Evolutionary conservation across 2,329 filamentous ascomycete genomes (phyloP).

Genomic region (Pezizomycotina sp.): DNA sequence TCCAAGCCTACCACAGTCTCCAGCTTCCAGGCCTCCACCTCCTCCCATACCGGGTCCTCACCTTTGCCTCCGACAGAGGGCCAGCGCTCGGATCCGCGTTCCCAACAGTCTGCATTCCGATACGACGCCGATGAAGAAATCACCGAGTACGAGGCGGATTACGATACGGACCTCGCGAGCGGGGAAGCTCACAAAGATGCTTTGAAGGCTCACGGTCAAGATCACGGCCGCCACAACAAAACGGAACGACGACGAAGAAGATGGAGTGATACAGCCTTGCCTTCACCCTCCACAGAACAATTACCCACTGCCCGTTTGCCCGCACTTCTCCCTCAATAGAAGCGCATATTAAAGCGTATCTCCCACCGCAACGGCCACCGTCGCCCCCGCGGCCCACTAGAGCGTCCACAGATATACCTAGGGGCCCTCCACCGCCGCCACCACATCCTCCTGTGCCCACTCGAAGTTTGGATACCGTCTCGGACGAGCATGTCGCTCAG

Average conservation of each 20-base stretch:
- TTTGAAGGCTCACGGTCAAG: constrained; percentile 42
- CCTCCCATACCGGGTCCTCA: constrained; percentile 45
- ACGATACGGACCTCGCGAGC: constrained; percentile 94
- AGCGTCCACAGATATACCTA: constrained; percentile 30
- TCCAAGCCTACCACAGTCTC: constrained; percentile 27
- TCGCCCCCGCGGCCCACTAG: constrained; percentile 46
- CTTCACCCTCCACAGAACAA: too few relatives aligned
- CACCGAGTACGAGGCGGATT: constrained; percentile 92
- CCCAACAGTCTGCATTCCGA: too few relatives aligned
- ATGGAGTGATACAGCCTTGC: constrained; percentile 22
- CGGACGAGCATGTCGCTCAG: too few relatives aligned
- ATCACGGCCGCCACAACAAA: constrained; percentile 15
- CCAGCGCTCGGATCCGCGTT: too few relatives aligned
- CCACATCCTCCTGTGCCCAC: constrained; percentile 41
- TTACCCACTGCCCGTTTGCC: too few relatives aligned
- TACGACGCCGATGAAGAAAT: constrained; percentile 59
- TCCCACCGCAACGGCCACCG: constrained; percentile 47
- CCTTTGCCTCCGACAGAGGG: too few relatives aligned
- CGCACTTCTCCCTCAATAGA: too few relatives aligned
- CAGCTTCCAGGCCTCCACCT: constrained; percentile 41
- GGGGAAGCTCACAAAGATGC: constrained; percentile 88
- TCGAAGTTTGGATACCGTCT: too few relatives aligned
- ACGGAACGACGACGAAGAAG: constrained; percentile 19
- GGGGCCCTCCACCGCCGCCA: constrained; percentile 41
- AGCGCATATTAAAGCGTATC: too few relatives aligned